Evolutionary conservation across 2,329 filamentous ascomycete genomes (phyloP).

Genomic region (Hysterium pulicare): DNA sequence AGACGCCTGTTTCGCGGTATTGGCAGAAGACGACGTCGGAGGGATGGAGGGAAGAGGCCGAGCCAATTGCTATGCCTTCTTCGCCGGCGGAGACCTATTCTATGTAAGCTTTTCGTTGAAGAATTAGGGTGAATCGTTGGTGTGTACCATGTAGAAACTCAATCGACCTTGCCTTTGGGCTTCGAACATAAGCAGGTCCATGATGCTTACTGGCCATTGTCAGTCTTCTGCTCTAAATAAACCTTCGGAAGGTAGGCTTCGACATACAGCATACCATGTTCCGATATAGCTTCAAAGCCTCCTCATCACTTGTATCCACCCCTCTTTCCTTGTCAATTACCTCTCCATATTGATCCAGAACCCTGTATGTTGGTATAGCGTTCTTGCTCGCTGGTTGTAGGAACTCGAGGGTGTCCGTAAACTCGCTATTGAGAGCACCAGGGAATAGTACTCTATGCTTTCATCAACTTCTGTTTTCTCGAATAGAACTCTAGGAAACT

Average conservation of each 20-base stretch:
- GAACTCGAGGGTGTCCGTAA: conserved; percentile 77
- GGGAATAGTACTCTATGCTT: conserved; percentile 66
- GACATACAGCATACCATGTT: conserved; percentile 59
- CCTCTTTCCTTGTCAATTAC: conserved; percentile 72
- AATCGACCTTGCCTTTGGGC: conserved; percentile 91
- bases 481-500: conserved; percentile 14
- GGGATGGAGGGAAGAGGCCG: conserved; percentile 76
- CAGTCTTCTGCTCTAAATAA: not conserved
- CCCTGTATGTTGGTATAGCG: conserved; percentile 85
- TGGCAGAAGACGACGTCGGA: conserved; percentile 90
- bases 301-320: conserved; percentile 61
- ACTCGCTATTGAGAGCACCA: conserved; percentile 91
- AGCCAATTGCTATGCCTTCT: conserved; percentile 89
- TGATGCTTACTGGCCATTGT: conserved; percentile 60
- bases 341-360: conserved; percentile 82
- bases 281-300: conserved; percentile 59
- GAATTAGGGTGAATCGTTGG: too few species aligned
- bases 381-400: conserved; percentile 67
- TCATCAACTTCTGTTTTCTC: not conserved
- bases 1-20: conserved; percentile 90
- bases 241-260: not conserved
- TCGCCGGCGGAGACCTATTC: conserved; percentile 79
- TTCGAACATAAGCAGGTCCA: conserved; percentile 98
- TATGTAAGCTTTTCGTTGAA: too few species aligned
- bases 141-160: conserved; percentile 87